Percentiles rank a stretch among this genome's conserved stretches.
Conservation (phyloP, 2,329 filamentous ascomycete species). For the Aschersonia sp. region DNA sequence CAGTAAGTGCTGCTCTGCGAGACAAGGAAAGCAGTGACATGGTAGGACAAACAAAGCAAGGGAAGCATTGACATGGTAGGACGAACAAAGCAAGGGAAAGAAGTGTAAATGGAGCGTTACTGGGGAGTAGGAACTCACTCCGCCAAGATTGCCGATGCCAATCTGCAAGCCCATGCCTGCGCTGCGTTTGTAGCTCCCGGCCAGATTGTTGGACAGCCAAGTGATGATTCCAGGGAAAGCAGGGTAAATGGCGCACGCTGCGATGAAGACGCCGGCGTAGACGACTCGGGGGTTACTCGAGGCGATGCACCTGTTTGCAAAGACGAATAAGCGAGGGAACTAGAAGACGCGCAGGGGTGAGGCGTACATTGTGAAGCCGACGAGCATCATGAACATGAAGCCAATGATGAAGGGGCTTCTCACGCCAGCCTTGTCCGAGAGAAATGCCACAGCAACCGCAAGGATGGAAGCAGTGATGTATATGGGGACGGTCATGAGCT, state of each 20-base stretch:
- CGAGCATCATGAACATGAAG: slow-evolving; percentile 35
- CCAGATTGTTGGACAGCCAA: slow-evolving; percentile 68
- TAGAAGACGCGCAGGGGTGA: too few species aligned
- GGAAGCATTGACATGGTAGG: too few species aligned
- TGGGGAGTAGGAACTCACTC: slow-evolving; percentile 17
- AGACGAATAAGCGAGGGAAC: background rate
- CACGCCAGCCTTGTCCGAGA: slow-evolving; percentile 39
- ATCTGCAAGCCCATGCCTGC: slow-evolving; percentile 53
- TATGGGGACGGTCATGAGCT: slow-evolving; percentile 49
- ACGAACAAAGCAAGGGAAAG: too few species aligned
- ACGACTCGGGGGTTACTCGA: slow-evolving; percentile 42
- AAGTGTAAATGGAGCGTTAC: background rate
- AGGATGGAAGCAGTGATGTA: slow-evolving; percentile 49
- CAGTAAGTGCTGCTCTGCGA: background rate
- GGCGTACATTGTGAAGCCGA: slow-evolving; percentile 40
- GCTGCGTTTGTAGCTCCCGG: slow-evolving; percentile 49
- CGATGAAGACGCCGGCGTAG: slow-evolving; percentile 67
- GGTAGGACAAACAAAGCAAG: too few species aligned
- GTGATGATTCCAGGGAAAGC: slow-evolving; percentile 65
- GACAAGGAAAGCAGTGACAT: background rate
- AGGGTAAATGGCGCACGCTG: slow-evolving; percentile 66
- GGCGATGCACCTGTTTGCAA: slow-evolving; percentile 37
- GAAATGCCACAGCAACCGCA: slow-evolving; percentile 36
- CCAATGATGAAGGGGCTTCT: slow-evolving; percentile 40
- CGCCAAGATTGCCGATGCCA: slow-evolving; percentile 42